Evolutionary conservation across 768 basidiomycete species (phyloP).

Genomic region (Lentinula raphanica): DNA sequence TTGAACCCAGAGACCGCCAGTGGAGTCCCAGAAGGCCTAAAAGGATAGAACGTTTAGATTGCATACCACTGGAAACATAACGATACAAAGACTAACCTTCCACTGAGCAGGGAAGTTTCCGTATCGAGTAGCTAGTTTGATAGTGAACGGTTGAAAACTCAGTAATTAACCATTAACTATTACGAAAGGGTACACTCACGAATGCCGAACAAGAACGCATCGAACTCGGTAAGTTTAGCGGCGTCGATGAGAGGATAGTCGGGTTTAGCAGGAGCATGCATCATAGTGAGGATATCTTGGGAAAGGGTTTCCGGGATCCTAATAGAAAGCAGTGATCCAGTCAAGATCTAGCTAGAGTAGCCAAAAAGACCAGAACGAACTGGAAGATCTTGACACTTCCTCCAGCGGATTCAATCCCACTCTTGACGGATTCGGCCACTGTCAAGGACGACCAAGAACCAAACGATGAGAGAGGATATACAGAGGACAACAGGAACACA

Average conservation of each 20-base stretch:
- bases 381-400: constrained; percentile 50
- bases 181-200: constrained; percentile 47
- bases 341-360: not conserved
- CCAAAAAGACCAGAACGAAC: constrained; percentile 29
- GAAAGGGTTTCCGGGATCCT: constrained; percentile 80
- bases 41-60: no score
- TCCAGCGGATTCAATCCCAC: constrained; percentile 42
- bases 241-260: constrained; percentile 65
- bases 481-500: no score
- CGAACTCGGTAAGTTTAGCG: constrained; percentile 46
- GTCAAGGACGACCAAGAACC: constrained; percentile 8
- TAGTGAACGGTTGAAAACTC: not conserved
- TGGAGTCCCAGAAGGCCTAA: constrained; percentile 72
- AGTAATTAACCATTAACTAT: no score
- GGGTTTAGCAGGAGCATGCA: constrained; percentile 71
- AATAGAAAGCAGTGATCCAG: not conserved
- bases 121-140: constrained; percentile 32
- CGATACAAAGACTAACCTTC: constrained; percentile 42
- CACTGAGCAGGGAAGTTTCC: constrained; percentile 78
- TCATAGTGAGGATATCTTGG: constrained; percentile 54
- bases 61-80: no score
- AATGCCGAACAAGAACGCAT: constrained; percentile 73
- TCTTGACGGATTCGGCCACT: constrained; percentile 60
- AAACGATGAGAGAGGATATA: no score
- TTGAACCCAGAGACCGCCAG: constrained; percentile 57